A percentile compares a stretch with the other conserved stretches of the same genome.
These are phyloP conservation scores for Starmerella floris DNA, from an alignment of 805 yeast genomes.

Conservation along the genomic window DNA sequence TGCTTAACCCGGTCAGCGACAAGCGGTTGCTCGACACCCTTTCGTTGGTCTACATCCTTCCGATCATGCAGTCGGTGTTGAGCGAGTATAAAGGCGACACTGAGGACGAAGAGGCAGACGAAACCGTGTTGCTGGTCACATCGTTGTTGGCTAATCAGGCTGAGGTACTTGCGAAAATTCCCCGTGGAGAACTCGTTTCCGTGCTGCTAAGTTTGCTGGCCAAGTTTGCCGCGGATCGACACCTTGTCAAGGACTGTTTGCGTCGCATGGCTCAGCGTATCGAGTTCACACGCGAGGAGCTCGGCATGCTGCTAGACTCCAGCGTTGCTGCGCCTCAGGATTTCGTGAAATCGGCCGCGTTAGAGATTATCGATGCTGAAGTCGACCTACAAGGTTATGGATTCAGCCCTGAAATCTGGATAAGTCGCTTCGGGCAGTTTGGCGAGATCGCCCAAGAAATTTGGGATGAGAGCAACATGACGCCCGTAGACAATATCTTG, in stretches of 20 bases:
- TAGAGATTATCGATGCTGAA: conserved; percentile 79
- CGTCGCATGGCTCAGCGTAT: conserved; percentile 63
- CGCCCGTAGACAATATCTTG: conserved; percentile 31
- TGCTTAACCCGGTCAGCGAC: conserved; percentile 59
- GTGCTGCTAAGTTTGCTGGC: conserved; percentile 51
- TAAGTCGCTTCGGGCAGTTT: conserved; percentile 57
- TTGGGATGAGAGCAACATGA: conserved; percentile 66
- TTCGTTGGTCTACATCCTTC: conserved; percentile 60
- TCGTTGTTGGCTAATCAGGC: conserved; percentile 46
- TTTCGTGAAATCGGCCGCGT: conserved; percentile 63
- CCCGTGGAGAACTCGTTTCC: conserved; percentile 50
- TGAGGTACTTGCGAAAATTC: conserved; percentile 41
- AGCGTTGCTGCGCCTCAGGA: conserved; percentile 42
- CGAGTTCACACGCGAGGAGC: conserved; percentile 41
- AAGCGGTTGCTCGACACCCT: conserved; percentile 56
- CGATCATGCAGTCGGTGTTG: conserved; percentile 56
- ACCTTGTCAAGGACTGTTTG: conserved; percentile 72
- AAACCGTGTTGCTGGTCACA: conserved; percentile 70
- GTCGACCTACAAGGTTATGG: conserved; percentile 35
- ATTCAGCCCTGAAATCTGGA: conserved; percentile 60
- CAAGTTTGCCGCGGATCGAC: conserved; percentile 61
- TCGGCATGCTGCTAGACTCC: conserved; percentile 43
- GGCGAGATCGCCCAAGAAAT: conserved; percentile 60
- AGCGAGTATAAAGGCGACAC: conserved; percentile 16
- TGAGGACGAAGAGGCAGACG: conserved; percentile 41